Evolutionary conservation across 2,329 filamentous ascomycete species (phyloP).

Genomic region (Lojkania enalia): DNA sequence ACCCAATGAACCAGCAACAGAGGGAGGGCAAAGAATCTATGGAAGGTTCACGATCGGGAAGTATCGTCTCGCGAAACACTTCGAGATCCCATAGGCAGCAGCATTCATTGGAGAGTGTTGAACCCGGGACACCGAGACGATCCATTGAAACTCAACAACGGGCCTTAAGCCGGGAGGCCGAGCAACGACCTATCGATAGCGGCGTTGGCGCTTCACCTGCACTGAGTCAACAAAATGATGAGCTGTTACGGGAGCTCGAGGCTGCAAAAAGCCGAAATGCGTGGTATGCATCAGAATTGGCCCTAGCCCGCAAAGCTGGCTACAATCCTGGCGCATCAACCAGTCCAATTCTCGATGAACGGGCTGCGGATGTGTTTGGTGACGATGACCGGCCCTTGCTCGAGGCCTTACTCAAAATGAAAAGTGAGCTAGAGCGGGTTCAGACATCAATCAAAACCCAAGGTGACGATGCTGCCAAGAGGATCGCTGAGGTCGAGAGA

Average conservation of each 20-base stretch:
- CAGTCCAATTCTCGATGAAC: conserved; percentile 75
- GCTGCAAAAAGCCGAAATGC: conserved; percentile 82
- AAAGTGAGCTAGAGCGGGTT: conserved; percentile 83
- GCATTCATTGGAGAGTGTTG: conserved; percentile 68
- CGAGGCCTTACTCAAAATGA: conserved; percentile 90
- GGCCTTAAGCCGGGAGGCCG: conserved; percentile 33
- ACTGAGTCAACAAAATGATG: conserved; percentile 67
- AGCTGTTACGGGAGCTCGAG: conserved; percentile 84
- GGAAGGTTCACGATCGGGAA: conserved; percentile 40
- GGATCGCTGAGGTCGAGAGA: conserved; percentile 91
- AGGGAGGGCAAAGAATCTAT: conserved; percentile 42
- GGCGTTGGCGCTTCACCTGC: conserved; percentile 63
- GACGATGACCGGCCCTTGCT: conserved; percentile 92
- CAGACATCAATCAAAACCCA: conserved; percentile 89
- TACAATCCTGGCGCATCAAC: conserved; percentile 74
- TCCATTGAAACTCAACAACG: conserved; percentile 39
- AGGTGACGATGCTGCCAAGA: conserved; percentile 78
- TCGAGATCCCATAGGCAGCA: conserved; percentile 56
- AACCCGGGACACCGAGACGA: conserved; percentile 34
- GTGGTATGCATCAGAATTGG: conserved; percentile 95
- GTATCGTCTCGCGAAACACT: conserved; percentile 39
- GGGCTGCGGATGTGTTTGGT: conserved; percentile 75
- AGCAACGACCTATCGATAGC: conserved; percentile 58
- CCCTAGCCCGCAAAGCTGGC: conserved; percentile 86
- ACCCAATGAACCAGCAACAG: conserved; percentile 27